Base-by-base conservation (phyloP, 345 rosid genomes). In the Linum tenue region DNA sequence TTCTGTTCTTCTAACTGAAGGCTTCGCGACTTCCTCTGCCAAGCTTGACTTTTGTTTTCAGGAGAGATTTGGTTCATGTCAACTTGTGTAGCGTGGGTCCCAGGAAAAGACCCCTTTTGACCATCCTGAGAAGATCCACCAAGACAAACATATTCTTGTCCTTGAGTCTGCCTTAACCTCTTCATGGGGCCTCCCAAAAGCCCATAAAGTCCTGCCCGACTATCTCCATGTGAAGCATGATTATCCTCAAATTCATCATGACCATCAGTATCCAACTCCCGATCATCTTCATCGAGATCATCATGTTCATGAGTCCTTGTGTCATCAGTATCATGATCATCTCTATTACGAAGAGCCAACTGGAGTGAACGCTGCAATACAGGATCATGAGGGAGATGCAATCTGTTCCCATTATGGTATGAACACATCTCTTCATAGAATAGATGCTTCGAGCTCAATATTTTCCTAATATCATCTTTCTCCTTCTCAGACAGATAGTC, bases 391-490 rank as follows among this genome's bases (percentile, higher is more conserved):
- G 97, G 98, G 69, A 92, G 81, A 83, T 86, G 95, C 79, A 92
- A 75, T 50, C 88, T 80, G 51, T 92, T 89, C 57, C 90, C 82
- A 51, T 92, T 89, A 43, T 92, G 97, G 59, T 90, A 90, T 48
- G 98, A 89, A 72, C 98, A 90, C 97, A 92, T 92, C 80, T 92
- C 98, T 70, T 92, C 96, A 15, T 92, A 92, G 77, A 89, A 92
- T 31, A 92, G 86, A 77, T 92, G 97, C 66, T 87, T 90, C 3
- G 97, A 89, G 77, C 85, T 92, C 64, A 90, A 81, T 68, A 87
- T 90, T 51, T 90, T 90, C 73, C 86, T 77, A 53, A 90, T 91
- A 69, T 89, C 96, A 62, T 92, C 96, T 60, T 90, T 92, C 66
- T 87, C 90, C 69, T 88, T 86, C 71, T 86, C 91, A 0, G 85